Evolutionary conservation across 1,139 yeast genomes (phyloP).

Genomic region (Geotrichum australiense): DNA sequence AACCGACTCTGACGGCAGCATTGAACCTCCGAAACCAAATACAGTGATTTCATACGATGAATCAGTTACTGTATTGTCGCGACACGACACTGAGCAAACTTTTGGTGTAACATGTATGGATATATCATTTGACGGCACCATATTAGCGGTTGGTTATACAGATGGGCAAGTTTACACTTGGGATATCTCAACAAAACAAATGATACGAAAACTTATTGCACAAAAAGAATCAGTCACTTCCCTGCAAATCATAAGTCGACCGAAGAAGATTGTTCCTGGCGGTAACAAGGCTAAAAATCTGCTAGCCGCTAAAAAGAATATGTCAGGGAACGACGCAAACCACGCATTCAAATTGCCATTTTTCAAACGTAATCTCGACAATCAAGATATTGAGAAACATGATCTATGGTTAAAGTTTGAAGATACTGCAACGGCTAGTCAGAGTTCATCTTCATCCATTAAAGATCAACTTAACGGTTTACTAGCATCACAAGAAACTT

Average conservation of each 20-base stretch:
- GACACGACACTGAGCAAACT: constrained; percentile 25
- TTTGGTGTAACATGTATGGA: constrained; percentile 46
- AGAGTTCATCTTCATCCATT: too few relatives aligned
- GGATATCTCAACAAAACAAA: constrained; percentile 74
- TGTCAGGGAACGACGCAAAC: background rate
- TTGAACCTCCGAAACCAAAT: constrained; percentile 54
- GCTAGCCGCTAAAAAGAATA: constrained; percentile 8
- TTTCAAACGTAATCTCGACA: constrained; percentile 26
- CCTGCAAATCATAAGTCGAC: constrained; percentile 13
- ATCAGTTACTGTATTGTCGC: constrained; percentile 15
- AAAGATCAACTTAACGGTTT: constrained; percentile 5
- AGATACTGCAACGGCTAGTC: constrained; percentile 2
- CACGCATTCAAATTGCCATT: constrained; percentile 23
- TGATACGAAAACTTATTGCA: constrained; percentile 56
- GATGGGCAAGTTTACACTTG: constrained; percentile 60
- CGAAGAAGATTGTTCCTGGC: constrained; percentile 1
- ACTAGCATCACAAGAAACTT: background rate
- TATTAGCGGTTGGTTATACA: constrained; percentile 65
- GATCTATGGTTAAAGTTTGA: constrained; percentile 23
- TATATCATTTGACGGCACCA: constrained; percentile 71
- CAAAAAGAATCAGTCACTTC: constrained; percentile 30
- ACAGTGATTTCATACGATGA: constrained; percentile 31
- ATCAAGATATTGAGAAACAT: constrained; percentile 21
- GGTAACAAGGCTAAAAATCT: constrained; percentile 4
- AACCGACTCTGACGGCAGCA: constrained; percentile 41